Percentiles rank a stretch among this genome's conserved stretches.
Conservation (phyloP, 2,329 filamentous ascomycete species). For the Nemania abortiva region DNA sequence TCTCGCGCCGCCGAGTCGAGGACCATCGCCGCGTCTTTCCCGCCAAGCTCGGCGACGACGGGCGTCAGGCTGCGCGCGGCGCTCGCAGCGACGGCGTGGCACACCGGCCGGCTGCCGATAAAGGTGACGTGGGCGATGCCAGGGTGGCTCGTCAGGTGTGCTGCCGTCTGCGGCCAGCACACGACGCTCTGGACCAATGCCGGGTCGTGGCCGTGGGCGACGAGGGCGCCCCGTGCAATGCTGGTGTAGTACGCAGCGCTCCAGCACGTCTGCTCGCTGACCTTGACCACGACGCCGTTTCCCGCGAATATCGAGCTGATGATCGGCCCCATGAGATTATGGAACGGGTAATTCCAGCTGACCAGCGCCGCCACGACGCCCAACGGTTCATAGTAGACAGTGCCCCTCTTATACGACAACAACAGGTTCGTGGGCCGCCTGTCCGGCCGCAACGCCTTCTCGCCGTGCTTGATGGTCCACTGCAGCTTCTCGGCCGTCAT, state of each 20-base stretch:
- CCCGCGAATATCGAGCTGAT: slow-evolving; percentile 92
- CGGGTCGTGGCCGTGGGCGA: slow-evolving; percentile 84
- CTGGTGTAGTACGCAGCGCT: slow-evolving; percentile 84
- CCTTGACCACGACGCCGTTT: slow-evolving; percentile 93
- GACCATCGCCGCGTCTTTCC: slow-evolving; percentile 92
- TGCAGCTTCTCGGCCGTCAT: slow-evolving; percentile 93
- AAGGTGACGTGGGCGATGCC: slow-evolving; percentile 92
- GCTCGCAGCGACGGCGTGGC: slow-evolving; percentile 86
- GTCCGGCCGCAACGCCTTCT: slow-evolving; percentile 79
- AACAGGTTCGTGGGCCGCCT: slow-evolving; percentile 87
- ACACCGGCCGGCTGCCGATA: slow-evolving; percentile 89
- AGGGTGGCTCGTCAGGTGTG: slow-evolving; percentile 85
- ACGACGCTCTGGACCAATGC: slow-evolving; percentile 85
- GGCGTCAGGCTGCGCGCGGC: slow-evolving; percentile 90
- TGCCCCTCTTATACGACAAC: slow-evolving; percentile 95
- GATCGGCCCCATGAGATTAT: slow-evolving; percentile 92
- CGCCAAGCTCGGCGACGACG: slow-evolving; percentile 90
- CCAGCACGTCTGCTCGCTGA: slow-evolving; percentile 96
- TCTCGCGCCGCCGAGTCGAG: slow-evolving; percentile 79
- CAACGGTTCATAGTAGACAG: slow-evolving; percentile 89
- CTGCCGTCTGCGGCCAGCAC: slow-evolving; percentile 88
- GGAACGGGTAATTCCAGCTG: slow-evolving; percentile 97
- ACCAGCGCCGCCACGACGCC: slow-evolving; percentile 93
- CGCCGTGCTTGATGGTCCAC: slow-evolving; percentile 93
- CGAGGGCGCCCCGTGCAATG: slow-evolving; percentile 82